Evolutionary conservation across 805 yeast species (phyloP), one percentile per base, ranked within the genome.

Genomic region (Yarrowia sp.): DNA sequence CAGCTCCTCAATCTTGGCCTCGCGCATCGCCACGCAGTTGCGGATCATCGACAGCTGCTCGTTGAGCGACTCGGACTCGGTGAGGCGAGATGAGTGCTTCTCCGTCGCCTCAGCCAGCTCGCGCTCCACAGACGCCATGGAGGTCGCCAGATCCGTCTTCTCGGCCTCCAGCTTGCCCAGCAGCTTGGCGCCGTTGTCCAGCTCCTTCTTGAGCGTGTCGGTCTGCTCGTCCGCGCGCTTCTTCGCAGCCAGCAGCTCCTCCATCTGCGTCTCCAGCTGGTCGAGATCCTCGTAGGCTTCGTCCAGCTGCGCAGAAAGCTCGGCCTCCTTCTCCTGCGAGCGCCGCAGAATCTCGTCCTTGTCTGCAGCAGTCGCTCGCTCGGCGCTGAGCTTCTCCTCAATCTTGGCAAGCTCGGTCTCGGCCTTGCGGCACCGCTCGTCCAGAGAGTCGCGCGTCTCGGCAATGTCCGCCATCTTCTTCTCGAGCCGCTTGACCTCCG

Each of bases 331-430:
- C 5, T 65, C 66, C 63, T 78, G 78, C 8, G 83, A 72, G 10
- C 74, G 70, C 4, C 75, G 74, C 13, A 88, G 68, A n/a, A 76
- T 70, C 2, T 69, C 68, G 51, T 83, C 83, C 61, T 82, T 82
- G 56, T 78, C 80, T 32, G 77, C 73, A 19, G 84, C 76, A 14
- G 74, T 68, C 31, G 69, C 67, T 19, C 78, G 70, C 63, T 81
- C 85, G 22, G 75, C 66, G n/a, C 72, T 72, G 8, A 80, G 70
- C 22, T 70, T 63, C 5, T 70, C 69, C 31, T 72, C 71, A n/a
- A 77, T 63, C 47, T 71, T 58, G 42, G 68, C 65, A 18, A 70
- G 55, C 60, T 72, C 73, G 2, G 62, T 65, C 39, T 72, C 73
- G 4, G 65, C 63, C 49, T 65, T 66, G 1, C 67, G 66, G 27